Evolutionary conservation across 2,329 filamentous ascomycete genomes (phyloP).

Genomic region (Pyricularia sp.): DNA sequence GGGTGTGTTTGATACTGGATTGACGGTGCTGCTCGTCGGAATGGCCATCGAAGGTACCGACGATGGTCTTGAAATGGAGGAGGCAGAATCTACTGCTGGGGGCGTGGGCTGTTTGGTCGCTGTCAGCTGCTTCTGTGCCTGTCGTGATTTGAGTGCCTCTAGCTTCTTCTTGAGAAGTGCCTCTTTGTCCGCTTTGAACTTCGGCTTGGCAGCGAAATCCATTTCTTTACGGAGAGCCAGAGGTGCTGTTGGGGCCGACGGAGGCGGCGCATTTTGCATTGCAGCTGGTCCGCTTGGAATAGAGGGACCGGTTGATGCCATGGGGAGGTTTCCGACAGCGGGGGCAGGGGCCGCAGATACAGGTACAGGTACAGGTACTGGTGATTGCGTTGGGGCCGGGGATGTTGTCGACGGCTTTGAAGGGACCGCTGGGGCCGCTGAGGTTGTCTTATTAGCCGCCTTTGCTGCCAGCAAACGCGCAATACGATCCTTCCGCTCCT

Average conservation of each 20-base stretch:
- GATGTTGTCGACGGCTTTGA: not conserved
- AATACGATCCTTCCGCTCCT: constrained; percentile 68
- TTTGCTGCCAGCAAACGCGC: constrained; percentile 68
- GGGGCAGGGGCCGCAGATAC: not conserved
- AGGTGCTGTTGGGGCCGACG: constrained; percentile 4
- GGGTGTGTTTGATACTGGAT: not conserved
- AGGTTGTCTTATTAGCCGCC: constrained; percentile 36
- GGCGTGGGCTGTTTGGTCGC: not conserved
- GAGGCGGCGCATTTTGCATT: constrained; percentile 6
- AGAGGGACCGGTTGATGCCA: not conserved
- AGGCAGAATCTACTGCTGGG: not conserved
- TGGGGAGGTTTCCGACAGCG: not conserved
- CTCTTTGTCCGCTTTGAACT: constrained; percentile 60
- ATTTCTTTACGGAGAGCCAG: constrained; percentile 5
- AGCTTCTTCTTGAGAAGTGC: constrained; percentile 67
- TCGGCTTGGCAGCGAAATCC: constrained; percentile 19
- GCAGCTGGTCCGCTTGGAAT: constrained; percentile 7
- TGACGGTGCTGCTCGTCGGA: not conserved
- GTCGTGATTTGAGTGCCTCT: constrained; percentile 55
- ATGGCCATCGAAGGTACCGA: not conserved
- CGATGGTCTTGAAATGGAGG: not conserved
- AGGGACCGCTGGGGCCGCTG: constrained; percentile 12
- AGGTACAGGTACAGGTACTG: not conserved
- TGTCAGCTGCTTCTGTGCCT: constrained; percentile 13
- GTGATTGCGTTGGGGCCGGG: not conserved